A percentile compares a stretch with the other conserved stretches of the same genome.
Conservation (phyloP, 345 rosid species). For the Litchi chinensis region DNA sequence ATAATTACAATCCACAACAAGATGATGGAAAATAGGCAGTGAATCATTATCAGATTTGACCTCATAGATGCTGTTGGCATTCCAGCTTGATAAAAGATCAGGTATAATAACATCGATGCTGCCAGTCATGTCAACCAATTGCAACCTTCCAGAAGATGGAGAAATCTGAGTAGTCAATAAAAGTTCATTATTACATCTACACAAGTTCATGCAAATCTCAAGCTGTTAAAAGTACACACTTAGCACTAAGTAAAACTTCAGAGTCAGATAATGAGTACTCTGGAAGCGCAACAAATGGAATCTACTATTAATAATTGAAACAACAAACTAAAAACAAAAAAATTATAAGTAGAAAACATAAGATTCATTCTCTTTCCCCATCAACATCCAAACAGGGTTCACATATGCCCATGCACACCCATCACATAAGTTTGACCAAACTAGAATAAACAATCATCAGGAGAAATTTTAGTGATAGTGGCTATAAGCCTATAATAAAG, state of each 20-base stretch:
- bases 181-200: constrained; percentile 19
- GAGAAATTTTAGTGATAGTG: not conserved
- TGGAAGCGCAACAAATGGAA: not conserved
- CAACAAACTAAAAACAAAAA: not conserved
- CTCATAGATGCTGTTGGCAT: constrained; percentile 53
- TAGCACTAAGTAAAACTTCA: not conserved
- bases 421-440: constrained; percentile 10
- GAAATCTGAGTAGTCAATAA: constrained; percentile 47
- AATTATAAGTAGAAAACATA: not conserved
- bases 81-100: constrained; percentile 64
- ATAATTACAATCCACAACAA: constrained; percentile 16
- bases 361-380: not conserved
- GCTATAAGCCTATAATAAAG: not conserved
- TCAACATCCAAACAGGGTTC: not conserved
- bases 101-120: constrained; percentile 68
- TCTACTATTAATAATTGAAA: not conserved
- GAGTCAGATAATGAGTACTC: not conserved
- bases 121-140: constrained; percentile 72
- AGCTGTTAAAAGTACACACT: constrained; percentile 9
- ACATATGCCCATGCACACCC: not conserved
- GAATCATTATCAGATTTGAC: constrained; percentile 36
- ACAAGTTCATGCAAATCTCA: constrained; percentile 5
- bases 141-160: constrained; percentile 70
- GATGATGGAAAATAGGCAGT: constrained; percentile 18
- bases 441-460: not conserved